Base-by-base conservation (phyloP, 257 asterid genomes). In the Thymus quinquecostatus region DNA sequence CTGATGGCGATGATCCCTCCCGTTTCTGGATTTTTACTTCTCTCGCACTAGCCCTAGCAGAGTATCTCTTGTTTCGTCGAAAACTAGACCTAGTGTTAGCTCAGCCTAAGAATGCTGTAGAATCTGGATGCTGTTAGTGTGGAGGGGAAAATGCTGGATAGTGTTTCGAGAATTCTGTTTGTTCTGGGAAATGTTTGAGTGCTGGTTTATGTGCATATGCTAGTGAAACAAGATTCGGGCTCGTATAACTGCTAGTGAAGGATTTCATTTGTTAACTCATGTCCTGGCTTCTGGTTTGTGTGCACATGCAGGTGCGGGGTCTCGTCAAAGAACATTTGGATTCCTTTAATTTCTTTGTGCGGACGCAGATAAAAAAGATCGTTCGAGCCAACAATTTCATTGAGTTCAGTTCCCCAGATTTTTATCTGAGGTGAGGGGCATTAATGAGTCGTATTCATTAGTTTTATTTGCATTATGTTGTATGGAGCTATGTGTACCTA, bases 291-390 rank as follows among this genome's bases (percentile, higher is more conserved):
- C 21, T 61, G 69, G 66, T 69, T 53, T 30, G 54, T 68, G 40
- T 74, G 79, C 77, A 74, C 76, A 74, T 80, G 81, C 49, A 87
- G 98, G 95, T 89, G 73, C 82, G 96, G 72, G 97, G 97, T 27
- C 86, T 94, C 72, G 97, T 89, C 87, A 93, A 89, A 79, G 96
- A 86, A 57, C 97, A 94, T 80, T 74, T 94, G 81, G 98, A 91
- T 70, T 94, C 98, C 66, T 94, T 86, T 70, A 91, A 94, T 74
- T 94, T 80, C 79, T 87, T 91, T 76, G 81, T 87, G 33, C 74
- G 68, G 78, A 84, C 86, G 0, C 95, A 82, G 49, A 89, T 91
- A 89, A 82, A 74, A 88, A 88, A 88, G 83, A 89, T 94, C 29
- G 92, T 94, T 56, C 79, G 71, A 55, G 90, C 95, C 55, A 92